Evolutionary conservation across 495 filamentous ascomycete species (phyloP).

Genomic region (Neurospora africana): DNA sequence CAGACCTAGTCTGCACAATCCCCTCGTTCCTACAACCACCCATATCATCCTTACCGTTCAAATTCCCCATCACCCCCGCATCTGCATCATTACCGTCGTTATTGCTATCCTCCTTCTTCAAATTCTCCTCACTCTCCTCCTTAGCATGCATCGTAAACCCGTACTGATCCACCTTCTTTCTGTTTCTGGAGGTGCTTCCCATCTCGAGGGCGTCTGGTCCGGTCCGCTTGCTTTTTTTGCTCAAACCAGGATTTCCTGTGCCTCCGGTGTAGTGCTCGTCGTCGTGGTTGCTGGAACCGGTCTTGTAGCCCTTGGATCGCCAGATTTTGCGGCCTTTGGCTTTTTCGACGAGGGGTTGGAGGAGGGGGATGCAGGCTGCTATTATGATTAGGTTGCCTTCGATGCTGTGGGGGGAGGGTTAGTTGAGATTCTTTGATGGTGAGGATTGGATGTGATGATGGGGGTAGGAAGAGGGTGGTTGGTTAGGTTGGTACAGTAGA

Average conservation of each 20-base stretch:
- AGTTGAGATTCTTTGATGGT: no score
- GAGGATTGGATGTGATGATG: no score
- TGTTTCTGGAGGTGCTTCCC: background rate
- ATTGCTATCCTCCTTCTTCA: background rate
- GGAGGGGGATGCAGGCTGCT: constrained; percentile 38
- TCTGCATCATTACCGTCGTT: background rate
- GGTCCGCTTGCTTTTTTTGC: background rate
- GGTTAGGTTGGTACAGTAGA: background rate
- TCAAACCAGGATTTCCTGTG: background rate
- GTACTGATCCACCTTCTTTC: background rate
- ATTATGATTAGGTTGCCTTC: constrained; percentile 39
- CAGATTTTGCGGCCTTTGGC: background rate
- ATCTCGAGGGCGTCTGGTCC: background rate
- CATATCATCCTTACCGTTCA: background rate
- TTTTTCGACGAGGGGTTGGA: constrained; percentile 31
- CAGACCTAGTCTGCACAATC: background rate
- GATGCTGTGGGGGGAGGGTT: constrained; percentile 16
- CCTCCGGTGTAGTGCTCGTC: background rate
- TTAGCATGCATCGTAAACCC: background rate
- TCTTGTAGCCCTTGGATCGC: background rate
- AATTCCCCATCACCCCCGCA: background rate
- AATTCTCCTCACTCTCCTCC: background rate
- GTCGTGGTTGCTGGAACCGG: background rate
- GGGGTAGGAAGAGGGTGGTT: background rate
- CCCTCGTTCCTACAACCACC: background rate